phyloP scores from a whole-genome alignment of 768 basidiomycete species.

The Kwoniella dendrophila region DNA sequence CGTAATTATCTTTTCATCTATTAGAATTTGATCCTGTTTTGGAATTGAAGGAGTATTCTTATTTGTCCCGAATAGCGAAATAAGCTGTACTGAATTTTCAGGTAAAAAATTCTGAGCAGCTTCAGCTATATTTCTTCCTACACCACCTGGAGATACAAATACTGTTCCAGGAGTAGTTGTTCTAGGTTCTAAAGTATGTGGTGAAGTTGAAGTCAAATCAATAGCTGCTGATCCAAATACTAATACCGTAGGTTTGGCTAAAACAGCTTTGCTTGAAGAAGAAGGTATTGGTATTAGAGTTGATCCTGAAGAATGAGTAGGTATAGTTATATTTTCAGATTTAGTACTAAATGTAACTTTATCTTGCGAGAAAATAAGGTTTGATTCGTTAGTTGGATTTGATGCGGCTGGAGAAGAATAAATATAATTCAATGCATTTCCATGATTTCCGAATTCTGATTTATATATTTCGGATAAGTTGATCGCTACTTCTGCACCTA shows the following conservation, averaged over 20 bases:
- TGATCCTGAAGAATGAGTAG: not conserved
- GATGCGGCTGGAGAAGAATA: constrained; percentile 19
- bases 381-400: not conserved
- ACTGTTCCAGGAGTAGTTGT: constrained; percentile 83
- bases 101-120: constrained; percentile 71
- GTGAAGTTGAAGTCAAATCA: constrained; percentile 67
- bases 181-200: constrained; percentile 59
- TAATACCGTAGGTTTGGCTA: constrained; percentile 59
- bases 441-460: constrained; percentile 54
- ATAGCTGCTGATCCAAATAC: constrained; percentile 86
- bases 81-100: constrained; percentile 60
- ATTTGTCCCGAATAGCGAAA: constrained; percentile 63
- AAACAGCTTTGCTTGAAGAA: not conserved
- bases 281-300: not conserved
- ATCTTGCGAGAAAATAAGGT: not conserved
- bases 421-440: constrained; percentile 35
- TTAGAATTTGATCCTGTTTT: not conserved
- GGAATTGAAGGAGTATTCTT: not conserved
- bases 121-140: constrained; percentile 93
- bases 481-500: constrained; percentile 61
- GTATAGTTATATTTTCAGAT: not conserved
- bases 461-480: constrained; percentile 70
- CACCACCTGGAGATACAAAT: constrained; percentile 76
- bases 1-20: too few relatives aligned
- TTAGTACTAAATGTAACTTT: too few relatives aligned